Conservation (phyloP, 2,329 filamentous ascomycete genomes). For the Paecilomyces fulvus region DNA sequence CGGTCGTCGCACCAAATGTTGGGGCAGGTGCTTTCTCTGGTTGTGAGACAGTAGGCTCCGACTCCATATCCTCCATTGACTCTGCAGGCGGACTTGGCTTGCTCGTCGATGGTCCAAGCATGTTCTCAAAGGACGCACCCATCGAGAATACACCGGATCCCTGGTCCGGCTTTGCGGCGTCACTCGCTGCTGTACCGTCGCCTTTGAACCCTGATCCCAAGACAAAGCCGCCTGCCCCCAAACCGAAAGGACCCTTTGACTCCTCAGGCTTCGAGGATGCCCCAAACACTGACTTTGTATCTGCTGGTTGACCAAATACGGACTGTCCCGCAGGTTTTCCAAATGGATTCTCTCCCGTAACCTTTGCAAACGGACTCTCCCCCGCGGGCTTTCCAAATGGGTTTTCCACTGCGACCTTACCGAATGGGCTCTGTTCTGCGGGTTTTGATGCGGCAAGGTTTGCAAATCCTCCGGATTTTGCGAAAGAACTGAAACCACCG, state of each 20-base stretch:
- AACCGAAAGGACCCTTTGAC: slow-evolving; percentile 22
- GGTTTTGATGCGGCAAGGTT: slow-evolving; percentile 16
- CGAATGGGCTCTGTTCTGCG: slow-evolving; percentile 9
- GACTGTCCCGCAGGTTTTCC: slow-evolving; percentile 19
- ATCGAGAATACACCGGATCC: slow-evolving; percentile 26
- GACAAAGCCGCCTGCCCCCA: slow-evolving; percentile 26
- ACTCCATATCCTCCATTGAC: slow-evolving; percentile 30
- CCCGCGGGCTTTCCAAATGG: slow-evolving; percentile 20
- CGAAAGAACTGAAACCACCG: slow-evolving; percentile 29
- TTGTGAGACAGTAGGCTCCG: slow-evolving; percentile 13
- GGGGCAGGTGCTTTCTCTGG: slow-evolving; percentile 15
- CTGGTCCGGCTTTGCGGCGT: slow-evolving; percentile 29
- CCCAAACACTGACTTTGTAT: slow-evolving; percentile 17
- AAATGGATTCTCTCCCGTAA: slow-evolving; percentile 18
- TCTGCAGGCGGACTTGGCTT: slow-evolving; percentile 26
- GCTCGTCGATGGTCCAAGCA: slow-evolving; percentile 24
- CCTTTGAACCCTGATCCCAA: slow-evolving; percentile 38
- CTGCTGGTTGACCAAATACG: slow-evolving; percentile 19
- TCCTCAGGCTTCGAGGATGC: slow-evolving; percentile 16
- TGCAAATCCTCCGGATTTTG: slow-evolving; percentile 16
- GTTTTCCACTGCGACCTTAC: slow-evolving; percentile 7
- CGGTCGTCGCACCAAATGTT: slow-evolving; percentile 15
- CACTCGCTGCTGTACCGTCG: slow-evolving; percentile 32
- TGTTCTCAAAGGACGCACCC: slow-evolving; percentile 30
- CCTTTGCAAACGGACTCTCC: slow-evolving; percentile 19